phyloP scores from a whole-genome alignment of 2,329 filamentous ascomycete species.

The Colletotrichum australisinense region DNA sequence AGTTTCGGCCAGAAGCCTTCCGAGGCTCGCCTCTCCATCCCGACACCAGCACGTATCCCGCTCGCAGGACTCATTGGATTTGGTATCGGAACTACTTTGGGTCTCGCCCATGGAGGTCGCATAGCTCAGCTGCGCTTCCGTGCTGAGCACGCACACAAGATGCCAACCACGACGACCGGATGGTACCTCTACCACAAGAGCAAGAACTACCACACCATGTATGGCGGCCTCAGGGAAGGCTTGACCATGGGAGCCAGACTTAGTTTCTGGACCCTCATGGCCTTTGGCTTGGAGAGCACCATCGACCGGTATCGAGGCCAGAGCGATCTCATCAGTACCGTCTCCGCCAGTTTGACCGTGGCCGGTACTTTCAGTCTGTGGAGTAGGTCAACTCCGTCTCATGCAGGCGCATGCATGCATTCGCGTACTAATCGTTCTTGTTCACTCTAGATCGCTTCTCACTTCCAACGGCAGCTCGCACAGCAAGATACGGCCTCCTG shows the following conservation, averaged over 20 bases:
- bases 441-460: conserved; percentile 77
- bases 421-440: conserved; percentile 8
- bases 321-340: conserved; percentile 83
- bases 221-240: conserved; percentile 83
- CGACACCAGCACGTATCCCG: conserved; percentile 73
- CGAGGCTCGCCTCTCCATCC: conserved; percentile 69
- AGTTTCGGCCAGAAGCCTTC: conserved; percentile 44
- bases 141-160: conserved; percentile 94
- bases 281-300: conserved; percentile 86
- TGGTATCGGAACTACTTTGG: conserved; percentile 76
- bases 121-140: conserved; percentile 86
- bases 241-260: conserved; percentile 78
- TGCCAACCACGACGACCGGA: conserved; percentile 83
- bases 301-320: conserved; percentile 78
- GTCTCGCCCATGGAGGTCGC: conserved; percentile 77
- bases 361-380: conserved; percentile 89
- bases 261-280: conserved; percentile 78
- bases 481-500: conserved; percentile 82
- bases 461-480: conserved; percentile 78
- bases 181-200: conserved; percentile 99
- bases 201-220: conserved; percentile 91
- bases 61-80: conserved; percentile 73
- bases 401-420: neutral
- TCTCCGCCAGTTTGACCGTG: conserved; percentile 84
- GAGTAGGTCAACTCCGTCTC: conserved; percentile 66